Evolutionary conservation across 352 stramenopile species (phyloP).

Genomic region (Phytophthora crassamura): DNA sequence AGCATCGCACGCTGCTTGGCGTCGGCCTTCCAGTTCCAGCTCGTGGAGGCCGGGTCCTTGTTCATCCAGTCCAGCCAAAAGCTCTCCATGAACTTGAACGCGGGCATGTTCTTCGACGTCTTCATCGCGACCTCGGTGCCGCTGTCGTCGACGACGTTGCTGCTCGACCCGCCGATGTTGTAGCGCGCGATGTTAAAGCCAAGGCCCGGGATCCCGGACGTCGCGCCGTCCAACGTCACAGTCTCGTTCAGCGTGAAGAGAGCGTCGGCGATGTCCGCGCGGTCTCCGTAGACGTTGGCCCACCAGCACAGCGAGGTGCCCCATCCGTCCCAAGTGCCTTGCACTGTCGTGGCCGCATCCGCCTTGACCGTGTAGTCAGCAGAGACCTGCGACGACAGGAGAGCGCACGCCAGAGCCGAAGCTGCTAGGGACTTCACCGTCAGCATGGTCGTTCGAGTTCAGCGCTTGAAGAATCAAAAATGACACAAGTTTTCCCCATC

Average conservation of each 20-base stretch:
- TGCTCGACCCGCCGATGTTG: conserved; percentile 62
- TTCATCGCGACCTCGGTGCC: conserved; percentile 52
- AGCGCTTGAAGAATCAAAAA: conserved; percentile 17
- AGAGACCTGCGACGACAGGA: conserved; percentile 21
- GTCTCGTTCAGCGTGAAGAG: conserved; percentile 58
- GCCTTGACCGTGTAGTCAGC: conserved; percentile 37
- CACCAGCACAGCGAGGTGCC: conserved; percentile 69
- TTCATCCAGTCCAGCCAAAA: conserved; percentile 64
- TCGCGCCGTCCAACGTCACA: conserved; percentile 33
- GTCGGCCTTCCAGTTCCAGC: conserved; percentile 65
- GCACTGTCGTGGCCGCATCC: conserved; percentile 25
- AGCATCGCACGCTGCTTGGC: conserved; percentile 53
- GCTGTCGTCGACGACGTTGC: conserved; percentile 47
- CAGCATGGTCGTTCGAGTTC: conserved; percentile 17
- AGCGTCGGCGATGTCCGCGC: conserved; percentile 51
- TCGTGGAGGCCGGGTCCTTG: conserved; percentile 42
- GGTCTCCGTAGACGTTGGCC: conserved; percentile 61
- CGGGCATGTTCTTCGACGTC: conserved; percentile 55
- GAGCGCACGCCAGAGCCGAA: conserved; percentile 21
- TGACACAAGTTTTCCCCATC: conserved; percentile 6
- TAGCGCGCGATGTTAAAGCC: conserved; percentile 67
- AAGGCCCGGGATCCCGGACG: conserved; percentile 41
- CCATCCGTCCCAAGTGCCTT: conserved; percentile 55
- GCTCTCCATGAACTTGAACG: conserved; percentile 57
- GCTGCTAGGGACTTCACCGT: conserved; percentile 27